Evolutionary conservation across 768 basidiomycete species (phyloP), one percentile per base, ranked within the genome.

Genomic region (Vishniacozyma victoriae): DNA sequence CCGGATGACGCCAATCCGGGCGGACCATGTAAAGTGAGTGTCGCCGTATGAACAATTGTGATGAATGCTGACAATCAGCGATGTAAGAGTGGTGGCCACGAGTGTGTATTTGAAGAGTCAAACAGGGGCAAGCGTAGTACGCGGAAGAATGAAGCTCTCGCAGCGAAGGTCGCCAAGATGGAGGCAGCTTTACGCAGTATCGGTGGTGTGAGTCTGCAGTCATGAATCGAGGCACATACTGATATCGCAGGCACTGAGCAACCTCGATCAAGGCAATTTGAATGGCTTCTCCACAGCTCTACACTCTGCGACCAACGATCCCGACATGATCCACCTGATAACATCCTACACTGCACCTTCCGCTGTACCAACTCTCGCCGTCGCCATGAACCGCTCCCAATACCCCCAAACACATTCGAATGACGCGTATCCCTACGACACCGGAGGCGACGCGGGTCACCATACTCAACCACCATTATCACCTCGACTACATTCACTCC

Each of bases 91-190:
- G 70, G 70, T 15, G 66, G 66, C 1, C 67, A 92, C 62, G 88
- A 93, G 59, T 99, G 95, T 65, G 80, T 95, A 36, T 97, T 99
- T 55, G 91, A 97, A 74, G 93, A 96, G 70, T 89, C 86, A 1
- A 92, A 96, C 69, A 80, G 95, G 40, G 95, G 95, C 35, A 93
- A 92, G 70, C 82, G 87, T 11, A 81, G 85, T 18, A 70, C 67
- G 15, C 40, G 64, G 41, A 65, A 69, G 53, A 63, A 64, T 35
- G 67, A 69, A 47, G 62, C 62, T 11, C 35, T 68, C 18, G 56
- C 66, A 25, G 56, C 55, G 2, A 57, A 58, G 26, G 33, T 64
- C 43, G 52, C 37, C 15, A 62, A 58, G 40, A 57, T 68, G 49
- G 66, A 68, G 43, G 50, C 59, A 15, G 66, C 66, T 3, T 29